Percentiles rank a stretch among this genome's conserved stretches.
Evolutionary conservation across 1,284 basidiomycete species (phyloP).

Genomic region (Laetiporus sulphureus): DNA sequence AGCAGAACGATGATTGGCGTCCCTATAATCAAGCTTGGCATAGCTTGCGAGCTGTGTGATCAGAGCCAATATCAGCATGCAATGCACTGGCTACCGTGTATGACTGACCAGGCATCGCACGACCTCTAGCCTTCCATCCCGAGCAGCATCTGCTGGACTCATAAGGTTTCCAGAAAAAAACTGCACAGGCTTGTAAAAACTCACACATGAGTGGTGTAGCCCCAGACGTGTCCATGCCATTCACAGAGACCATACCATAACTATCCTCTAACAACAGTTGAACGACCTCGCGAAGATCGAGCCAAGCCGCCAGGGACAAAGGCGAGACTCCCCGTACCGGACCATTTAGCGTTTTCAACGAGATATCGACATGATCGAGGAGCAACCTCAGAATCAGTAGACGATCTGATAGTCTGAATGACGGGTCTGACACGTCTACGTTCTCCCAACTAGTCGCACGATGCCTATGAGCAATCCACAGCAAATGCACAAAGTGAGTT

Average conservation of each 20-base stretch:
- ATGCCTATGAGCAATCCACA: constrained; percentile 4
- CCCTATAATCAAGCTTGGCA: constrained; percentile 63
- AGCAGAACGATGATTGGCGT: constrained; percentile 60
- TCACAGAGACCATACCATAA: constrained; percentile 54
- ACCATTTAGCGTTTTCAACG: constrained; percentile 62
- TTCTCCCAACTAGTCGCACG: constrained; percentile 47
- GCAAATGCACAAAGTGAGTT: no score
- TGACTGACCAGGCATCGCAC: constrained; percentile 52
- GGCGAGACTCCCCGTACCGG: constrained; percentile 69
- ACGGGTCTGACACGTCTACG: constrained; percentile 61
- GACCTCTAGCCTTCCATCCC: constrained; percentile 60
- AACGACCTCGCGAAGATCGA: constrained; percentile 53
- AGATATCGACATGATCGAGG: constrained; percentile 45
- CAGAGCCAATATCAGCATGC: constrained; percentile 5
- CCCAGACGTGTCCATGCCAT: constrained; percentile 62
- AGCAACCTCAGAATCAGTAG: constrained; percentile 48
- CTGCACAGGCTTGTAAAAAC: constrained; percentile 20
- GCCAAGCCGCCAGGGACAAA: constrained; percentile 68
- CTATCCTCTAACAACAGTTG: constrained; percentile 52
- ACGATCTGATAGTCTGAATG: constrained; percentile 48
- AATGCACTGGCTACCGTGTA: background rate
- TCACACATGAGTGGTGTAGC: constrained; percentile 77
- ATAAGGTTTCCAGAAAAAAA: constrained; percentile 5
- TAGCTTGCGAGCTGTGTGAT: constrained; percentile 48
- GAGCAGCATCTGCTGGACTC: constrained; percentile 51